Evolutionary conservation across 1,284 basidiomycete species (phyloP), one percentile per base, ranked within the genome.

Genomic region (Sanghuangporus weigelae): DNA sequence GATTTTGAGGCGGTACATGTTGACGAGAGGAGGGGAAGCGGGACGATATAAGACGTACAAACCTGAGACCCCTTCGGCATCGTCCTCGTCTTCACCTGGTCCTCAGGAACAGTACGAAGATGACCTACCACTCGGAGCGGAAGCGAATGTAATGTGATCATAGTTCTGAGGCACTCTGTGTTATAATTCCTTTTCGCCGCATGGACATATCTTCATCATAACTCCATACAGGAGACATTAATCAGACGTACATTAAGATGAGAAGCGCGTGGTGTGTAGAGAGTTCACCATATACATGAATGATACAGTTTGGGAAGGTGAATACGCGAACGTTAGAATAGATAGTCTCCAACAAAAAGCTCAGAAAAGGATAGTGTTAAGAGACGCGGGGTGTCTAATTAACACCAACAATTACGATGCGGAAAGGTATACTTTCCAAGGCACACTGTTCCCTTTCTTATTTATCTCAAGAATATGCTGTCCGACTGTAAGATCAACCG

Each of bases 11-110:
- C 75, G 78, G 59, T 86, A 87, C 71, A 72, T 91, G n/a, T 73
- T 75, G 62, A 77, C 77, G 48, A 73, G 83, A 40, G 81, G 81
- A 7, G 78, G 79, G 64, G 80, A 83, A 64, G 78, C 77, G 1
- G 84, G 82, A 57, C 76, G 82, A 69, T 91, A 90, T 69, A 76
- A 81, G 62, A 75, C 80, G 38, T 90, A 91, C 71, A 81, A 83
- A 8, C 84, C 87, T 1, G 79, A 85, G 12, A 59, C 50, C 23
- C 48, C 59, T 14, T 49, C 54, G 40, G 39, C 40, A 44, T 65
- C 64, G 8, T 39, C 39, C 12, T 57, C 56, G 8, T 39, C 44
- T 46, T 7, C 56, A n/a, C 56, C 38, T 42, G n/a, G 7, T 12
- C 72, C 70, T 35, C 68, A 67, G 1, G 69, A 70, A 36, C 74